Evolutionary conservation across 768 basidiomycete species (phyloP).

Genomic region (Phanerochaete sordida): DNA sequence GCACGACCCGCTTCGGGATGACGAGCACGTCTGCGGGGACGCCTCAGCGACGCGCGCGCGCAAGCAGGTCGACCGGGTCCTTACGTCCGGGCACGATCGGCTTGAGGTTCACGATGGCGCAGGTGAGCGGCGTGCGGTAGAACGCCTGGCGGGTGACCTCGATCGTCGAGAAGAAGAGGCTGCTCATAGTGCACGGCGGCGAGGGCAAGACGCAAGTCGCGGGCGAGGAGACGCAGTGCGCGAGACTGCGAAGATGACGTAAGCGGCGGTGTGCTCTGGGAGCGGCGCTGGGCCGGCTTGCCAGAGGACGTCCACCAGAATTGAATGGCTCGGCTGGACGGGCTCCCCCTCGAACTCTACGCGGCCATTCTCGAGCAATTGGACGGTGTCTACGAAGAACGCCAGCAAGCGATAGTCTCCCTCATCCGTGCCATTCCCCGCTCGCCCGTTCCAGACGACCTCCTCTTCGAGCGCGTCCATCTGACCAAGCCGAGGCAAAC

Average conservation of each 20-base stretch:
- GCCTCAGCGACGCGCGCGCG: not conserved
- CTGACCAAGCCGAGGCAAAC: constrained; percentile 51
- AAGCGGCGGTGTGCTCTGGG: no score
- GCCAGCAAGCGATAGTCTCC: constrained; percentile 51
- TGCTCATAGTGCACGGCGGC: constrained; percentile 16
- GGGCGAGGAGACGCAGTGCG: no score
- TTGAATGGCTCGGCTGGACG: constrained; percentile 6
- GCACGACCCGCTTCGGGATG: constrained; percentile 46
- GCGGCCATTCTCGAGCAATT: constrained; percentile 52
- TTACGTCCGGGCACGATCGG: constrained; percentile 92
- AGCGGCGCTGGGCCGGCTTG: no score
- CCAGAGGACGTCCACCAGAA: not conserved
- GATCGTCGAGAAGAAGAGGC: constrained; percentile 69
- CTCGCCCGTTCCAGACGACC: constrained; percentile 49
- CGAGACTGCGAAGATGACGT: no score
- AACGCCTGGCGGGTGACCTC: constrained; percentile 78
- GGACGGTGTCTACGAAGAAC: constrained; percentile 29
- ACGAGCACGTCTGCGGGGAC: constrained; percentile 48
- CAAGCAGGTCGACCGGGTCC: not conserved
- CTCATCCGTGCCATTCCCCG: constrained; percentile 62
- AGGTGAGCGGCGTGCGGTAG: constrained; percentile 63
- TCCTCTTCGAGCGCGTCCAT: constrained; percentile 57
- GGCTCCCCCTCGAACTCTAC: constrained; percentile 66
- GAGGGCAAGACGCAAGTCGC: not conserved
- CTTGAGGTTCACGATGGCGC: constrained; percentile 92